Percentiles rank a stretch among this genome's conserved stretches.
phyloP scores from a whole-genome alignment of 306 rosid species.

The Quercus robur region DNA sequence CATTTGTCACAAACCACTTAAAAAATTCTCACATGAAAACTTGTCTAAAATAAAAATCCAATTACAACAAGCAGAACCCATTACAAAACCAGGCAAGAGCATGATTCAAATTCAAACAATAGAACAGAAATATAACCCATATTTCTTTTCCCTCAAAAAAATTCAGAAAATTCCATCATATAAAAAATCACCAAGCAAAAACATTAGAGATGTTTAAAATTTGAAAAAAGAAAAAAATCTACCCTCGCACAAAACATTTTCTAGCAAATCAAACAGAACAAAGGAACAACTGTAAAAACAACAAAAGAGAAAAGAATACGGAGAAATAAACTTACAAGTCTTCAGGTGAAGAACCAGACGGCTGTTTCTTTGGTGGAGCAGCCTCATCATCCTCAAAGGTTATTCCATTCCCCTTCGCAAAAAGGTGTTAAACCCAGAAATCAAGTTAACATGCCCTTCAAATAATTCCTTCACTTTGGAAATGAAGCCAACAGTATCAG shows the following conservation, averaged over 20 bases:
- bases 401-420: no score
- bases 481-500: no score
- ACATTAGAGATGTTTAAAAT: neutral
- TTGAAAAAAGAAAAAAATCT: neutral
- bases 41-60: neutral
- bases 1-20: neutral
- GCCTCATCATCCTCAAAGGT: no score
- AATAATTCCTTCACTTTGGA: no score
- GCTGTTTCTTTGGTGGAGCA: no score
- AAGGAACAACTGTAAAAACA: no score
- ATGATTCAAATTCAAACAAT: neutral
- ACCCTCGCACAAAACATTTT: constrained; percentile 7
- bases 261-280: neutral
- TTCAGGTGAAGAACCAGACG: no score
- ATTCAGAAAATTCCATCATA: constrained; percentile 8
- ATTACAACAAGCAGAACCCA: neutral
- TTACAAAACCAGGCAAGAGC: neutral
- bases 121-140: neutral
- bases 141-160: neutral
- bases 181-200: neutral
- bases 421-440: no score
- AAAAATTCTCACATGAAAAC: neutral
- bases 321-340: no score
- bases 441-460: no score
- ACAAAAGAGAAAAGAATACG: no score